A percentile compares a stretch with the other conserved stretches of the same genome.
phyloP scores from a whole-genome alignment of 1,284 basidiomycete species.

The Naganishia liquefaciens region DNA sequence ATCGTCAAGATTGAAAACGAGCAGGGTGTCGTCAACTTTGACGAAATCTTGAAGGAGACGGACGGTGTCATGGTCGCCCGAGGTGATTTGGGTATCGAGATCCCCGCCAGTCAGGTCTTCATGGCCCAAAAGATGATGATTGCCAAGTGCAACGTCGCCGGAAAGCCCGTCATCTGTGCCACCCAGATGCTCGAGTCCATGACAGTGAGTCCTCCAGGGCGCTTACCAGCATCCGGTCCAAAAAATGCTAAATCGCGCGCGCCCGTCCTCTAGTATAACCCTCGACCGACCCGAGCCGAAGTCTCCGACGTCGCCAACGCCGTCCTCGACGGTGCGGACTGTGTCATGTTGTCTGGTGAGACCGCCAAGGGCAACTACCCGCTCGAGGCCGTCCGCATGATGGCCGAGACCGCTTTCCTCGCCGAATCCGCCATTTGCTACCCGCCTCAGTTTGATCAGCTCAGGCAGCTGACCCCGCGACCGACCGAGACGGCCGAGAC shows the following conservation, averaged over 20 bases:
- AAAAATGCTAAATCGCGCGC: background rate
- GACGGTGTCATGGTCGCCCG: constrained; percentile 99
- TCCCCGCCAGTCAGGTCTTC: constrained; percentile 96
- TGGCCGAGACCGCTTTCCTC: constrained; percentile 95
- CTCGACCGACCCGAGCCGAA: constrained; percentile 92
- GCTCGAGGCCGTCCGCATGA: constrained; percentile 92
- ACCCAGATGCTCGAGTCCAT: constrained; percentile 99
- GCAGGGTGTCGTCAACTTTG: constrained; percentile 95
- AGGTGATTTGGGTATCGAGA: constrained; percentile 97
- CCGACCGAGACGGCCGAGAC: constrained; percentile 93
- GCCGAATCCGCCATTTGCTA: constrained; percentile 93
- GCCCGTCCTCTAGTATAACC: constrained; percentile 71
- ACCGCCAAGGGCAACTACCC: constrained; percentile 96
- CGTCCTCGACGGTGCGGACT: constrained; percentile 93
- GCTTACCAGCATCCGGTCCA: background rate
- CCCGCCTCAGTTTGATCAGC: constrained; percentile 85
- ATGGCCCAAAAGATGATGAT: constrained; percentile 99
- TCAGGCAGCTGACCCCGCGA: constrained; percentile 72
- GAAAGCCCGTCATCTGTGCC: constrained; percentile 97
- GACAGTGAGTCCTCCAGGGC: constrained; percentile 66
- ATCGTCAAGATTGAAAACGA: constrained; percentile 99
- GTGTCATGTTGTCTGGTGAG: constrained; percentile 98
- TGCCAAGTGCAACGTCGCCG: constrained; percentile 92
- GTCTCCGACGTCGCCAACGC: constrained; percentile 97
- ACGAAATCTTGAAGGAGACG: constrained; percentile 87